phyloP scores from a whole-genome alignment of 2,329 filamentous ascomycete species.

The Thelonectria olida region DNA sequence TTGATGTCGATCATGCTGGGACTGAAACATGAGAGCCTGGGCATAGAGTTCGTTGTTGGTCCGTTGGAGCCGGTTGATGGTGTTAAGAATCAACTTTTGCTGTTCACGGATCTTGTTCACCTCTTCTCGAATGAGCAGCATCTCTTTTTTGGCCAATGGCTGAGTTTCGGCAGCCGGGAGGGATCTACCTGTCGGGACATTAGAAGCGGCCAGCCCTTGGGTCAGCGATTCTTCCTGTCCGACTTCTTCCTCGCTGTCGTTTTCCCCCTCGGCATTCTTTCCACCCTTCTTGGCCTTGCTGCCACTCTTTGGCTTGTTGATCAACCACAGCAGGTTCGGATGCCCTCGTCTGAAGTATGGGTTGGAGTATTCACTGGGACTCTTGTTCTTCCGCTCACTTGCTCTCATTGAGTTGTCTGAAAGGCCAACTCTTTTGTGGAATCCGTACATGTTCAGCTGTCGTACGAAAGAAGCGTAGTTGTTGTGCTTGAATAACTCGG shows the following conservation, averaged over 20 bases:
- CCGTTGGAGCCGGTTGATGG: conserved; percentile 81
- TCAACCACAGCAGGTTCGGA: conserved; percentile 92
- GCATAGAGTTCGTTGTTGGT: conserved; percentile 90
- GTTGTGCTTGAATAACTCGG: conserved; percentile 98
- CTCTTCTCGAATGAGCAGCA: conserved; percentile 81
- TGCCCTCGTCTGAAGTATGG: conserved; percentile 94
- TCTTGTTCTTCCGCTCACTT: conserved; percentile 96
- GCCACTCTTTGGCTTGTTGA: conserved; percentile 90
- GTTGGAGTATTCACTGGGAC: conserved; percentile 97
- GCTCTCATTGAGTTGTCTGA: conserved; percentile 98
- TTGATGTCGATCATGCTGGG: conserved; percentile 93
- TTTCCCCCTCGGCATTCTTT: conserved; percentile 75
- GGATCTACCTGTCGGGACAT: conserved; percentile 40
- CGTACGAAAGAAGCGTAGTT: conserved; percentile 97
- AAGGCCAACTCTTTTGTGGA: conserved; percentile 93
- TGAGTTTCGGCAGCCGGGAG: conserved; percentile 56
- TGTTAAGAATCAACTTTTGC: conserved; percentile 84
- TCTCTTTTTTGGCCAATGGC: conserved; percentile 73
- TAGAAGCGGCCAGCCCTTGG: conserved; percentile 32
- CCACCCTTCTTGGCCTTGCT: conserved; percentile 65
- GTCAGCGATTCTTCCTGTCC: conserved; percentile 50
- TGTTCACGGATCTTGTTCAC: conserved; percentile 84
- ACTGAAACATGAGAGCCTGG: conserved; percentile 89
- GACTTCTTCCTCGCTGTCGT: conserved; percentile 71
- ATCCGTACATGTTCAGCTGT: conserved; percentile 97